These are phyloP conservation scores for Alternaria dauci DNA, from an alignment of 2,329 filamentous ascomycete genomes.

Conservation along the genomic window DNA sequence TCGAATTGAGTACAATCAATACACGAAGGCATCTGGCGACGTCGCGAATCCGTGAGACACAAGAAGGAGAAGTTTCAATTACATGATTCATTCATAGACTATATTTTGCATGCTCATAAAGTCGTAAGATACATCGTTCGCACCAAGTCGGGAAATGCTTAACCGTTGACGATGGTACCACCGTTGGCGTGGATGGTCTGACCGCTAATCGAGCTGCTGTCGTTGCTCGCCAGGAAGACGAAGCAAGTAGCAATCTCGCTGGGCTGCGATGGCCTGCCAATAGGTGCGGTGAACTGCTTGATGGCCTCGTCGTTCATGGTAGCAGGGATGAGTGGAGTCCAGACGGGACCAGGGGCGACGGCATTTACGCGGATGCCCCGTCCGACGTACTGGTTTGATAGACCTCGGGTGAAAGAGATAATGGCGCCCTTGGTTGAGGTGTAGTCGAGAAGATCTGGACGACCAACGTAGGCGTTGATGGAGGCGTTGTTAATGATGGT, in stretches of 20 bases:
- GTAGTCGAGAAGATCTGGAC: slow-evolving; percentile 82
- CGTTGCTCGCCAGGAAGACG: slow-evolving; percentile 78
- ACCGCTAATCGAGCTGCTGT: slow-evolving; percentile 77
- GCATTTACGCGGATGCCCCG: slow-evolving; percentile 80
- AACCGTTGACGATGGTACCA: slow-evolving; percentile 47
- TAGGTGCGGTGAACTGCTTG: slow-evolving; percentile 75
- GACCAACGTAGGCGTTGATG: slow-evolving; percentile 83
- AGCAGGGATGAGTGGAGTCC: slow-evolving; percentile 54
- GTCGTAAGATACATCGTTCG: slow-evolving; percentile 9
- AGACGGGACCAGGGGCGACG: slow-evolving; percentile 73
- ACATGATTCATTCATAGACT: background rate
- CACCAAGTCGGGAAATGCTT: slow-evolving; percentile 3
- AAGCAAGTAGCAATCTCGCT: slow-evolving; percentile 84
- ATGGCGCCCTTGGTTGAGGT: slow-evolving; percentile 82
- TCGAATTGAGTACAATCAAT: background rate
- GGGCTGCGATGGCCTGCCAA: slow-evolving; percentile 80
- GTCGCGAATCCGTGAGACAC: background rate
- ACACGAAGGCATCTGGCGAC: background rate
- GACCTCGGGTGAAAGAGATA: slow-evolving; percentile 77
- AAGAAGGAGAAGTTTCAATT: background rate
- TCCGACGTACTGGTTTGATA: slow-evolving; percentile 76
- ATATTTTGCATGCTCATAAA: slow-evolving; percentile 5
- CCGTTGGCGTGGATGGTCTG: slow-evolving; percentile 72
- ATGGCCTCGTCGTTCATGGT: slow-evolving; percentile 65
- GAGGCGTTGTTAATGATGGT: slow-evolving; percentile 88